Conservation (phyloP, 1,139 yeast genomes). For the Pichia cactophila region DNA sequence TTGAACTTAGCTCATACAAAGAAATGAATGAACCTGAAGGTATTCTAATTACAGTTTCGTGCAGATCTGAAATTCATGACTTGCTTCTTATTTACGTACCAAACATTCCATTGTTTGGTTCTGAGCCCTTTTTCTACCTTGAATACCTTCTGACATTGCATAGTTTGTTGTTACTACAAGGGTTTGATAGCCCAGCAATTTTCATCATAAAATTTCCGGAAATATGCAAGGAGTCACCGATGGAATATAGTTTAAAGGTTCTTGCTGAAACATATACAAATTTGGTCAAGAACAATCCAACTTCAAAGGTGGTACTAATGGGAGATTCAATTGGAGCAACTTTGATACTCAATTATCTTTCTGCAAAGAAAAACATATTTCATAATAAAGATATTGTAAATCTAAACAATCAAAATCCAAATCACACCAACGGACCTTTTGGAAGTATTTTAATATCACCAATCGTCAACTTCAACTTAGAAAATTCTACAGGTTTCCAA, state of each 20-base stretch:
- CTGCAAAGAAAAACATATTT: constrained; percentile 14
- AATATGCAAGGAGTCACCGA: constrained; percentile 20
- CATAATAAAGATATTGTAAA: background rate
- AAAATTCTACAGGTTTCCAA: no score
- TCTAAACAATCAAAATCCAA: constrained; percentile 3
- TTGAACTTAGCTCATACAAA: constrained; percentile 23
- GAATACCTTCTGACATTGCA: constrained; percentile 34
- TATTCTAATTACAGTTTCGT: constrained; percentile 30
- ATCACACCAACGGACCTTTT: constrained; percentile 24
- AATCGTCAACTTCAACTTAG: constrained; percentile 15
- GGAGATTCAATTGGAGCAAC: constrained; percentile 42
- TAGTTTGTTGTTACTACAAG: constrained; percentile 33
- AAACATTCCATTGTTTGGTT: constrained; percentile 22
- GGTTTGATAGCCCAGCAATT: constrained; percentile 37
- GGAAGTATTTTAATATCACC: constrained; percentile 37
- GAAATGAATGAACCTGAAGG: constrained; percentile 10
- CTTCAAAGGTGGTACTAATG: constrained; percentile 27
- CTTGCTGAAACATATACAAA: constrained; percentile 29
- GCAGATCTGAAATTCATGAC: constrained; percentile 27
- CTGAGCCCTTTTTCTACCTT: constrained; percentile 31
- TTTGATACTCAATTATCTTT: constrained; percentile 30
- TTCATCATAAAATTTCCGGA: constrained; percentile 31
- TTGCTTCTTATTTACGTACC: constrained; percentile 32
- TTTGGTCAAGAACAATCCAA: constrained; percentile 18
- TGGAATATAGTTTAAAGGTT: constrained; percentile 25